These are phyloP conservation scores for Tricholoma furcatifolium DNA, from an alignment of 768 basidiomycete genomes.

Conservation along the genomic window DNA sequence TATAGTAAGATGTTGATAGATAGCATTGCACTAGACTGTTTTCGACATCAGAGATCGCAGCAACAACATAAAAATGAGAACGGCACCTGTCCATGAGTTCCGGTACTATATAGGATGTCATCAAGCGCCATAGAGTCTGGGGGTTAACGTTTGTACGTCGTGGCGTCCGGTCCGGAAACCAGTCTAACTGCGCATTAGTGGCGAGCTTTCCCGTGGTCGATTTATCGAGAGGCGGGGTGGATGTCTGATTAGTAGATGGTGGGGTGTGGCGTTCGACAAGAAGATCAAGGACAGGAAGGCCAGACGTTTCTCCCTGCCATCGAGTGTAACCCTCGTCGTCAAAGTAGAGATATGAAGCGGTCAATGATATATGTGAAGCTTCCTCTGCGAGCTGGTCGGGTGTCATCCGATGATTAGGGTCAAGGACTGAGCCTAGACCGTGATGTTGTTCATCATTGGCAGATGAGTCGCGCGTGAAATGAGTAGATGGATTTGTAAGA, in stretches of 20 bases:
- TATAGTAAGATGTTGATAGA: slow-evolving; percentile 90
- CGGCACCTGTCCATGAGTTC: slow-evolving; percentile 91
- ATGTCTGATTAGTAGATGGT: slow-evolving; percentile 26
- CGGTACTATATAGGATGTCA: slow-evolving; percentile 83
- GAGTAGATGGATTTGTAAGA: slow-evolving; percentile 77
- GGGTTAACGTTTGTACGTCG: slow-evolving; percentile 80
- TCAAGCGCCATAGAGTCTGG: slow-evolving; percentile 82
- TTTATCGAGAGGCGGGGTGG: slow-evolving; percentile 23
- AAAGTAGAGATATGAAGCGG: slow-evolving; percentile 81
- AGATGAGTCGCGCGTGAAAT: slow-evolving; percentile 53
- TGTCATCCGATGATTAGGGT: slow-evolving; percentile 27
- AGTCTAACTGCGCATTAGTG: slow-evolving; percentile 44
- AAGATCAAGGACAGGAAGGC: slow-evolving; percentile 83
- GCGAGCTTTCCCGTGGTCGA: slow-evolving; percentile 28
- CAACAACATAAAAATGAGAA: slow-evolving; percentile 20
- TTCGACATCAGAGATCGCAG: slow-evolving; percentile 7
- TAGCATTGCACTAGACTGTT: slow-evolving; percentile 77
- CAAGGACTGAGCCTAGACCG: slow-evolving; percentile 40
- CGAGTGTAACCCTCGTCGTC: slow-evolving; percentile 86
- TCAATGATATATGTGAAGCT: slow-evolving; percentile 59
- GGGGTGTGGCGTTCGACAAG: slow-evolving; percentile 74
- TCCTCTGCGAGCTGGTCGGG: slow-evolving; percentile 56
- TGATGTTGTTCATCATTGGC: slow-evolving; percentile 43
- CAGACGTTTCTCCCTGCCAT: slow-evolving; percentile 93
- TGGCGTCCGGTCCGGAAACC: slow-evolving; percentile 84